Evolutionary conservation across 2,329 filamentous ascomycete genomes (phyloP).

Genomic region (Penicillium sp.): DNA sequence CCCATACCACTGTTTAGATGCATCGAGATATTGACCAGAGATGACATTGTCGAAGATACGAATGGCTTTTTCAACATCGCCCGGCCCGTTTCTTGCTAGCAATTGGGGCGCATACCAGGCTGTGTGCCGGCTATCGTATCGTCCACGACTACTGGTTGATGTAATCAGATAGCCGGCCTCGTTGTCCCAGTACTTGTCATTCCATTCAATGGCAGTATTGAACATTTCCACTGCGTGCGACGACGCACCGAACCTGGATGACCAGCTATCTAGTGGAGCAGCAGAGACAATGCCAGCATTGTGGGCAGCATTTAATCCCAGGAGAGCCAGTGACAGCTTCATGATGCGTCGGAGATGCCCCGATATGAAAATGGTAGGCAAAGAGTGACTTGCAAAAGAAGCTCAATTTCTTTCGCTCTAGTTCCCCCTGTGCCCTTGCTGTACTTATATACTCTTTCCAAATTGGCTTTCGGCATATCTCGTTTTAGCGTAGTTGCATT

Average conservation of each 20-base stretch:
- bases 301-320: not conserved
- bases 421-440: not conserved
- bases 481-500: not conserved
- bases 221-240: conserved; percentile 13
- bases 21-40: conserved; percentile 16
- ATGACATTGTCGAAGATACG: conserved; percentile 22
- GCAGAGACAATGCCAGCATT: not conserved
- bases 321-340: not conserved
- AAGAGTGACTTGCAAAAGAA: not conserved
- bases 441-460: not conserved
- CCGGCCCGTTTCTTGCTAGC: conserved; percentile 15
- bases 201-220: conserved; percentile 19
- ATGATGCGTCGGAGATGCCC: not conserved
- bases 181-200: conserved; percentile 16
- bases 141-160: conserved; percentile 7
- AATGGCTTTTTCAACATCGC: conserved; percentile 16
- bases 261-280: not conserved
- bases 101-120: conserved; percentile 22
- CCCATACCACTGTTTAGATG: conserved; percentile 20
- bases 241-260: not conserved
- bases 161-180: conserved; percentile 17
- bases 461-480: not conserved
- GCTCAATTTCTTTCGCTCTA: not conserved
- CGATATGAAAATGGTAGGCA: not conserved
- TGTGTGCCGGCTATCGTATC: conserved; percentile 17